Evolutionary conservation across 176 grass and related monocot genomes (phyloP).

Genomic region (Cymbopogon citratus): DNA sequence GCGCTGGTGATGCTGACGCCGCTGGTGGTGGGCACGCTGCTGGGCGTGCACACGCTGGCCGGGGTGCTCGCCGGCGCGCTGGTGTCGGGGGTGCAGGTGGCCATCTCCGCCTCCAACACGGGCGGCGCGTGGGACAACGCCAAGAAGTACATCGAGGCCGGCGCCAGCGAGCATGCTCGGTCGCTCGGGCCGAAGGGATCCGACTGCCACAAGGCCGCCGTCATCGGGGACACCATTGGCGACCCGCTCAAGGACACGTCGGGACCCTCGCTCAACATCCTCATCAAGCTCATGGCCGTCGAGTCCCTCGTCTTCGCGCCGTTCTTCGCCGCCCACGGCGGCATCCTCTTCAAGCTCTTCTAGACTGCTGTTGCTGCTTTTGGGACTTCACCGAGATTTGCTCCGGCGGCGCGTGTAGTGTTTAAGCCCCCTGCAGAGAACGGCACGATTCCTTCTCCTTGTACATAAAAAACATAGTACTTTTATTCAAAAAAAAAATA

Average conservation of each 20-base stretch:
- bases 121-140: conserved; percentile 56
- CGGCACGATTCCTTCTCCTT: neutral
- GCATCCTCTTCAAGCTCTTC: conserved; percentile 54
- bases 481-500: too few relatives aligned
- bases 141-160: conserved; percentile 63
- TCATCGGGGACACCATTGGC: conserved; percentile 45
- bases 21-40: conserved; percentile 37
- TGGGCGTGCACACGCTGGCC: conserved; percentile 48
- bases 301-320: conserved; percentile 59
- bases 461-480: too few relatives aligned
- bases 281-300: conserved; percentile 57
- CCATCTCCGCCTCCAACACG: conserved; percentile 50
- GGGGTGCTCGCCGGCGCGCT: conserved; percentile 47
- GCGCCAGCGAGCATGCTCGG: conserved; percentile 40
- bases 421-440: neutral
- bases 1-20: conserved; percentile 56
- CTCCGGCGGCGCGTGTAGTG: neutral
- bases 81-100: conserved; percentile 45
- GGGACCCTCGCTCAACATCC: conserved; percentile 56
- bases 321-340: conserved; percentile 43
- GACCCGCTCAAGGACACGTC: conserved; percentile 60
- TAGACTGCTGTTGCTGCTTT: neutral
- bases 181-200: conserved; percentile 46
- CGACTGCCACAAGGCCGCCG: conserved; percentile 44
- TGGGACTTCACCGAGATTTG: neutral